Evolutionary conservation across 306 rosid species (phyloP), one percentile per base, ranked within the genome.

Genomic region (Ochetophila trinervis): DNA sequence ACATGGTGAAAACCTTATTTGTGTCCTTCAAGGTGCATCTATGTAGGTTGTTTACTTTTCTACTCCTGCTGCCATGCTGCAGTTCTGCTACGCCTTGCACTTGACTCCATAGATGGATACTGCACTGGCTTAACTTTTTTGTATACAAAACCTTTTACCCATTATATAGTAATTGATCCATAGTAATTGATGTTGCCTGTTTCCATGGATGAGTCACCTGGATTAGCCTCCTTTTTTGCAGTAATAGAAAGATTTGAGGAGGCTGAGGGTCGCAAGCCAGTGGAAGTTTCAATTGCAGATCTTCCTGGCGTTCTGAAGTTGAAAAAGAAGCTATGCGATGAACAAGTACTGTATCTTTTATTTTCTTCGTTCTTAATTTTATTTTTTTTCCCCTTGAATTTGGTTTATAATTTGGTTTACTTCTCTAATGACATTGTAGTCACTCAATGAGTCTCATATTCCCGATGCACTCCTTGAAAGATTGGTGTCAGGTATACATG

Each of bases 211-310:
- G 11, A 18, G 24, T 52, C 0, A 34, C n/a, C 5, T 6, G 24
- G 48, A 35, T 57, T 19, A 62, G 65, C 37, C 63, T 59, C 63
- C 65, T 57, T 37, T 19, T 23, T 68, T 64, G 63, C 95, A 88
- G 97, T 90, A 3, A 71, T 94, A 24, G 96, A 88, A 65, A 80
- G 81, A 72, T 90, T 86, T 72, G 94, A 90, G 77, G 96, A 93
- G 76, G 85, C 81, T 9, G 90, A 83, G 75, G 90, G 88, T 22
- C 79, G 84, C 19, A 81, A 64, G 69, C 86, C 84, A 0, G 97
- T 94, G 60, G 87, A 84, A 9, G 78, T 85, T 70, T 83, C 90
- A 4, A 68, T 58, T 57, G 72, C 76, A 19, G 95, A 94, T 86
- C 87, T 90, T 82, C 82, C 95, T 6, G 57, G 60, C 70, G 85